phyloP scores from a whole-genome alignment of 441 rosid genomes.

The Erodium texanum region DNA sequence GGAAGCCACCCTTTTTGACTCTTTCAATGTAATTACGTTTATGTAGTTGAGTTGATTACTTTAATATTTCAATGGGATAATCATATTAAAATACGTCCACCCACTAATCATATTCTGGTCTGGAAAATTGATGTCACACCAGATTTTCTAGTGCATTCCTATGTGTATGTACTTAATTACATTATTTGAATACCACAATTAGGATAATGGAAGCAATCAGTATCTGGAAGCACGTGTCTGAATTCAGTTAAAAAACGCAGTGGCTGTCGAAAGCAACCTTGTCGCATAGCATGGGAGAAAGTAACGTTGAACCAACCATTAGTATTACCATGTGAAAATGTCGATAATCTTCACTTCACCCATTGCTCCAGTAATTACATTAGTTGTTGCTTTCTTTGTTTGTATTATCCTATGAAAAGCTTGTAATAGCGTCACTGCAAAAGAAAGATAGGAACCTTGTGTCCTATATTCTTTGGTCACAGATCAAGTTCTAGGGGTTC shows the following conservation, averaged over 20 bases:
- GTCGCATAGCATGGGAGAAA: slow-evolving; percentile 12
- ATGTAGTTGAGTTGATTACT: background rate
- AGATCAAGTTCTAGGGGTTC: no score
- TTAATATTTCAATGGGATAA: background rate
- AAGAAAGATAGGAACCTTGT: background rate
- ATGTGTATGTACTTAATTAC: background rate
- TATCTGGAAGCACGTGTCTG: background rate
- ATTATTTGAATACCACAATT: background rate
- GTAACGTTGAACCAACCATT: slow-evolving; percentile 27
- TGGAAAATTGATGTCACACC: background rate
- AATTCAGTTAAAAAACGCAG: background rate
- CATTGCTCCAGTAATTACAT: slow-evolving; percentile 17
- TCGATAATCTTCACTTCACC: slow-evolving; percentile 12
- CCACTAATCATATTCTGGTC: background rate
- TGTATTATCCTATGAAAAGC: slow-evolving; percentile 21
- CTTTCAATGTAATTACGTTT: background rate
- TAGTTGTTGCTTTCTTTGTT: slow-evolving; percentile 14
- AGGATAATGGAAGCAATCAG: no score
- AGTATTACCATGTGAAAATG: slow-evolving; percentile 4
- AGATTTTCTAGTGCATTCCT: background rate
- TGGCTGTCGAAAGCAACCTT: slow-evolving; percentile 11
- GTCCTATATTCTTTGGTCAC: no score
- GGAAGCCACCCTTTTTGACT: background rate
- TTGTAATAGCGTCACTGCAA: slow-evolving; percentile 17
- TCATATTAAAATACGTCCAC: background rate